Evolutionary conservation across 2,329 filamentous ascomycete species (phyloP).

Genomic region (Colletotrichum tropicicola): DNA sequence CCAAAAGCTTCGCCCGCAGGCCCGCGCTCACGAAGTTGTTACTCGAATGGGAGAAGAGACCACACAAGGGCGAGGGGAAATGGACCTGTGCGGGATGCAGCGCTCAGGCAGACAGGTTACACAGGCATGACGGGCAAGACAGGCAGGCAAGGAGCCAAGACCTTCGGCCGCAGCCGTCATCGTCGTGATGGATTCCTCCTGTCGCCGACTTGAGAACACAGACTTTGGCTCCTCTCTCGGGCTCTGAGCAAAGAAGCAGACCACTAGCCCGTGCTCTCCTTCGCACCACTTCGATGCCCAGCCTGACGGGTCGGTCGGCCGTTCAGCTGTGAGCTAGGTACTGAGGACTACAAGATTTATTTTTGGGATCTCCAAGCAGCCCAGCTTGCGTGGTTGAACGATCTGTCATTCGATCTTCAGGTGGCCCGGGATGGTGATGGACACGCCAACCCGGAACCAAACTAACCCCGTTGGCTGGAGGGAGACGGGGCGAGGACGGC

Average conservation of each 20-base stretch:
- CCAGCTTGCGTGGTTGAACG: background rate
- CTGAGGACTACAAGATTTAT: background rate
- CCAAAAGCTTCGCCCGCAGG: constrained; percentile 1
- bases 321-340: background rate
- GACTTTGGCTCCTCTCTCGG: too few relatives aligned
- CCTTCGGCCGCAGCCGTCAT: too few relatives aligned
- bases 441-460: background rate
- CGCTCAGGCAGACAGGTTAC: too few relatives aligned
- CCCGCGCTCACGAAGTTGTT: background rate
- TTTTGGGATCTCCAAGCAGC: constrained; percentile 5
- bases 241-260: too few relatives aligned
- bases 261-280: background rate
- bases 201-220: too few relatives aligned
- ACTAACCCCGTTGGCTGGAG: background rate
- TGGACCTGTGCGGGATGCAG: too few relatives aligned
- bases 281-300: background rate
- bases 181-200: too few relatives aligned
- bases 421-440: background rate
- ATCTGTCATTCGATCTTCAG: constrained; percentile 17
- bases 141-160: too few relatives aligned
- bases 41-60: background rate
- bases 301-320: background rate
- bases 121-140: too few relatives aligned
- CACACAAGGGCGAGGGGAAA: background rate
- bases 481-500: too few relatives aligned